phyloP scores from a whole-genome alignment of 352 stramenopile species.

The Pythium rishiriense region DNA sequence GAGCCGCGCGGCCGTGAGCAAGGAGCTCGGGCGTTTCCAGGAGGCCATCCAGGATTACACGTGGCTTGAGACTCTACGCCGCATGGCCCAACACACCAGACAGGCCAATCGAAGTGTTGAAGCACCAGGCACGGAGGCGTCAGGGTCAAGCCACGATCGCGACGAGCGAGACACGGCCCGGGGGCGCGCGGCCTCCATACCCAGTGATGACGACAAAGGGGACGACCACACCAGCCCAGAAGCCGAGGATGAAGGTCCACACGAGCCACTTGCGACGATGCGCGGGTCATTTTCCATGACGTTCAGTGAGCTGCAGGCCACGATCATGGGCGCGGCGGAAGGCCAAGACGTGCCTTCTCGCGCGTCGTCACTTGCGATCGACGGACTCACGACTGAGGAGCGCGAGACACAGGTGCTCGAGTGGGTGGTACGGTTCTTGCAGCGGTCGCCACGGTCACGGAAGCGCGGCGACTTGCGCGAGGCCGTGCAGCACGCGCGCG shows the following conservation, averaged over 20 bases:
- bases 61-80: conserved; percentile 55
- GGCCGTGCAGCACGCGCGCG: conserved; percentile 31
- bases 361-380: not conserved
- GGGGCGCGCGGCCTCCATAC: too few species aligned
- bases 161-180: not conserved
- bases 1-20: conserved; percentile 57
- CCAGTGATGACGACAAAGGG: not conserved
- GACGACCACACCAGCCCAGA: not conserved
- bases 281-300: conserved; percentile 33
- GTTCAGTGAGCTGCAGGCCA: conserved; percentile 30
- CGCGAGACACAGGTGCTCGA: conserved; percentile 37
- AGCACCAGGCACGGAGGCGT: too few species aligned
- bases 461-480: conserved; percentile 30
- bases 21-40: conserved; percentile 61
- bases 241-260: not conserved
- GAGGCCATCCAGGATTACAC: conserved; percentile 75
- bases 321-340: conserved; percentile 22
- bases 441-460: conserved; percentile 32
- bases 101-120: not conserved
- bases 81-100: conserved; percentile 13
- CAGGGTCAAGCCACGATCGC: too few species aligned
- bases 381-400: conserved; percentile 28
- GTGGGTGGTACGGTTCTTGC: conserved; percentile 47
- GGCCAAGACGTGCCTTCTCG: not conserved
- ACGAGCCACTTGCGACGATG: not conserved